phyloP scores from a whole-genome alignment of 805 yeast species.

The Candida nanaspora region DNA sequence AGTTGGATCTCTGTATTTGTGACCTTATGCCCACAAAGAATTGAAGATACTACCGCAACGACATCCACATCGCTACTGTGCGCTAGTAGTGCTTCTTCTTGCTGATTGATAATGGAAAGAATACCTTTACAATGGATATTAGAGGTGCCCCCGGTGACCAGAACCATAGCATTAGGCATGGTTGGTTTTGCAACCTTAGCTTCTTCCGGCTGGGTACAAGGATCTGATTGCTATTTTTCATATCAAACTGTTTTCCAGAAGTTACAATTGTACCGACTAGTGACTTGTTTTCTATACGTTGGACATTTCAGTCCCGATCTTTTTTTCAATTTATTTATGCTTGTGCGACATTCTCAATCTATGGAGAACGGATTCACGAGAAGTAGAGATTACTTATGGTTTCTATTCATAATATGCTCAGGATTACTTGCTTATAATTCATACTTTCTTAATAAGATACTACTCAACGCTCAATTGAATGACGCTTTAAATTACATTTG shows the following conservation, averaged over 20 bases:
- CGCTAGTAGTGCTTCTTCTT: no score
- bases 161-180: slow-evolving; percentile 27
- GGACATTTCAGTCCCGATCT: slow-evolving; percentile 33
- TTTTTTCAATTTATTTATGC: slow-evolving; percentile 25
- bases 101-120: slow-evolving; percentile 25
- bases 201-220: slow-evolving; percentile 24
- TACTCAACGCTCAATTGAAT: slow-evolving; percentile 32
- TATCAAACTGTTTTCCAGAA: slow-evolving; percentile 31
- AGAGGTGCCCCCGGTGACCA: slow-evolving; percentile 41
- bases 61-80: no score
- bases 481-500: slow-evolving; percentile 36
- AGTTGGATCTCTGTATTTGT: no score
- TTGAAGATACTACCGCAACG: no score
- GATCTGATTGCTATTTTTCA: slow-evolving; percentile 26
- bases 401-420: slow-evolving; percentile 23
- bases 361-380: slow-evolving; percentile 28
- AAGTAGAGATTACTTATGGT: slow-evolving; percentile 33
- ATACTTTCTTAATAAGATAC: slow-evolving; percentile 19
- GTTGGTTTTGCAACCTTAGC: slow-evolving; percentile 26
- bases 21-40: no score
- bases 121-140: slow-evolving; percentile 32
- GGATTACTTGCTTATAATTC: slow-evolving; percentile 23
- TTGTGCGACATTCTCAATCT: slow-evolving; percentile 30
- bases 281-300: slow-evolving; percentile 31
- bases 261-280: slow-evolving; percentile 29